Conservation (phyloP, 2,329 filamentous ascomycete species). For the Fusarium paranaense region DNA sequence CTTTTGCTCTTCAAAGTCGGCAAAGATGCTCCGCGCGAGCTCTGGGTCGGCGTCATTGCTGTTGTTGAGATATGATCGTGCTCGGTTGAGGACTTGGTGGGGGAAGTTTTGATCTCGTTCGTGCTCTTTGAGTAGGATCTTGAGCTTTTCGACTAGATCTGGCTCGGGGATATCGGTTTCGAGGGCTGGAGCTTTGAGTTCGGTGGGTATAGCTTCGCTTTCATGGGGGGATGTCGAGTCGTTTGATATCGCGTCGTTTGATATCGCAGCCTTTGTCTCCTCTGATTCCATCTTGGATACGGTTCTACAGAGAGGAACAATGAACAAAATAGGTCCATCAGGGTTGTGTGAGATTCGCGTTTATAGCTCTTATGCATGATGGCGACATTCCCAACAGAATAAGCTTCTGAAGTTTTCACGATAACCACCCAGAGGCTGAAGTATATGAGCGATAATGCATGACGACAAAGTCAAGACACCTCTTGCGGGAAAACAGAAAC, state of each 20-base stretch:
- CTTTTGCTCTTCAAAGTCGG: conserved; percentile 34
- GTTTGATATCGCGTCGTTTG: background rate
- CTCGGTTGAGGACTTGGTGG: conserved; percentile 52
- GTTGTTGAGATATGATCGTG: conserved; percentile 53
- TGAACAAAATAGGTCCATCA: background rate
- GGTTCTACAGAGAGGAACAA: too few species aligned
- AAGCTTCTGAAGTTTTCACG: background rate
- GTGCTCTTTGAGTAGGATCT: conserved; percentile 53
- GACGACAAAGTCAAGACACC: background rate
- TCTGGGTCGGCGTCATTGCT: conserved; percentile 25
- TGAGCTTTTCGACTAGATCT: conserved; percentile 11
- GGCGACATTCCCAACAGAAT: background rate
- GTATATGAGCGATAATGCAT: background rate
- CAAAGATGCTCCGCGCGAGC: conserved; percentile 26
- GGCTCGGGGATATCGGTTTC: background rate
- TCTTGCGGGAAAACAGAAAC: background rate
- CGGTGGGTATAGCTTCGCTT: background rate
- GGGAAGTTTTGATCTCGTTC: conserved; percentile 62
- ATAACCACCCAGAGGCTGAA: background rate
- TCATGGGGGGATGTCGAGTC: background rate
- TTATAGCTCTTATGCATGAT: background rate
- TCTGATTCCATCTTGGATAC: background rate
- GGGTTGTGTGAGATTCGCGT: background rate
- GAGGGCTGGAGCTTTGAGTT: fast-evolving
- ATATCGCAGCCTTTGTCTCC: background rate